Base-by-base conservation (phyloP, 164 flowering plant species). In the Stephania japonica region DNA sequence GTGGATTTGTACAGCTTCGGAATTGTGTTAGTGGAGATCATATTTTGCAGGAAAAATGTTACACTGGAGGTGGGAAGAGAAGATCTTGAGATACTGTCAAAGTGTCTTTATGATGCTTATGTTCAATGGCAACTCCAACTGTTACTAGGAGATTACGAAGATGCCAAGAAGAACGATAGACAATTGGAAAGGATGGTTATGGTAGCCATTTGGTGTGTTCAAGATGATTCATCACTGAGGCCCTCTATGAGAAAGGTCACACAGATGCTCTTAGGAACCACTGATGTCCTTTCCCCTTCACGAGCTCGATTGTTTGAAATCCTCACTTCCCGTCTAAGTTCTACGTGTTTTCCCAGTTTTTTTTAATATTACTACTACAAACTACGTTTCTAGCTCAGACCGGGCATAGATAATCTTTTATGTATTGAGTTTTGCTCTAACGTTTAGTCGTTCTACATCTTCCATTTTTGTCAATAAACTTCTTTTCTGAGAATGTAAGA, bases 1-100 rank as follows among this genome's bases (percentile, higher is more conserved):
- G 70, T 80, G 82, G 78, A 79, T 70, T 79, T 80, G 23, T 80
- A 80, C 50, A 80, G 79, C 62, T 76, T 70, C n/a, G 82, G 82
- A 0, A 70, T 76, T 23, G 7, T 80, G 80, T 64, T 80, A 64
- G 47, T 80, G 64, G 82, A 80, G 75, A 72, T 72, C 67, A 65
- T 80, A 43, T 77, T 68, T 53, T 68, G 75, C 38, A 74, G 79
- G 64, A 73, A 13, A 66, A 68, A 71, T 50, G 32, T 71, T 25
- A 67, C 47, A 21, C 4, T 41, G 13, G 73, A 71, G n/a, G 23
- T 63, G 3, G 74, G 43, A 14, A 63, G 38, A 6, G 79, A 67
- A 65, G 66, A 65, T 10, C 19, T 32, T 7, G 61, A 13, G 23
- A 26, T 77, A 27, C 42, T 80, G 27, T 32, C 70, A 21, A 77